Percentiles rank a stretch among this genome's conserved stretches.
These are phyloP conservation scores for Acanthamoeba royreba DNA, from an alignment of 208 protist genomes.

Conservation along the genomic window DNA sequence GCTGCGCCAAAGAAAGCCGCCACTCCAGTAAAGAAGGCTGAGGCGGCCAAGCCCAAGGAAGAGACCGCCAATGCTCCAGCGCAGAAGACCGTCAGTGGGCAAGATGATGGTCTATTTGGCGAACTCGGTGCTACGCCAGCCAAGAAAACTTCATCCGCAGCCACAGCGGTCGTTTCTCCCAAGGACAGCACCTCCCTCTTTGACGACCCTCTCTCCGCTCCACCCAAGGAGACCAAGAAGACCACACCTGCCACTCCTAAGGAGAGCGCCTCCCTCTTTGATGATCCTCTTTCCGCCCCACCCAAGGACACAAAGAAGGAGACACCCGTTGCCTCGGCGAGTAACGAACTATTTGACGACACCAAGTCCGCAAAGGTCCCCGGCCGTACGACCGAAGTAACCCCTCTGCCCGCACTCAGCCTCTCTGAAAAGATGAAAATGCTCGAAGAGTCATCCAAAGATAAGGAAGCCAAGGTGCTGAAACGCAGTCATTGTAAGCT, in stretches of 20 bases:
- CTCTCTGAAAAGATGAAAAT: background rate
- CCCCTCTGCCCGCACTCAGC: background rate
- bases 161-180: background rate
- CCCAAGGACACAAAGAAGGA: background rate
- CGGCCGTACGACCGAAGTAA: background rate
- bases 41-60: too few relatives aligned
- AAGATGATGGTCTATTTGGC: background rate
- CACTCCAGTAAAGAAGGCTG: background rate
- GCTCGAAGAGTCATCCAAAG: background rate
- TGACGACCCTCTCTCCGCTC: background rate
- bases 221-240: background rate
- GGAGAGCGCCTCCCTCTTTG: background rate
- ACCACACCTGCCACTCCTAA: background rate
- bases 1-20: background rate
- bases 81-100: too few relatives aligned
- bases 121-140: background rate
- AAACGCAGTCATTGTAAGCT: background rate
- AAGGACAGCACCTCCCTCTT: background rate
- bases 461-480: too few relatives aligned
- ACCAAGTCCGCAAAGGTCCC: too few relatives aligned
- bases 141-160: too few relatives aligned
- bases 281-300: background rate
- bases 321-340: too few relatives aligned
- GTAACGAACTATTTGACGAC: too few relatives aligned
- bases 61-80: too few relatives aligned